phyloP scores from a whole-genome alignment of 768 basidiomycete genomes.

The Termitomyces eurrhizus region DNA sequence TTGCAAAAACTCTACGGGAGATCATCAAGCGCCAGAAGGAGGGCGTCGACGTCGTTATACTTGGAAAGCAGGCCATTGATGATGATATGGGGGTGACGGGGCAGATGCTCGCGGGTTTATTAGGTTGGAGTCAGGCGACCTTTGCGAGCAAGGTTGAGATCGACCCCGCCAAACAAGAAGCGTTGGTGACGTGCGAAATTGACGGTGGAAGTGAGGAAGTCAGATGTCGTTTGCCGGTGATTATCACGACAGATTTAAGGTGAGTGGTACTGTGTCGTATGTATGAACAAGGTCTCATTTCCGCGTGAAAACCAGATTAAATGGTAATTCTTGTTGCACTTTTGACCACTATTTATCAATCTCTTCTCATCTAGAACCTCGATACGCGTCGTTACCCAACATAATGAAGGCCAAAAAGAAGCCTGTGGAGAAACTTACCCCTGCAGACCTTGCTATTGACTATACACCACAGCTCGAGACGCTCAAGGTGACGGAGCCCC shows the following conservation, averaged over 20 bases:
- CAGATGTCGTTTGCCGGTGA: slow-evolving; percentile 70
- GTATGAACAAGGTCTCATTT: neutral
- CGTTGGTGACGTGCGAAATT: slow-evolving; percentile 80
- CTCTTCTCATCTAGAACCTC: slow-evolving; percentile 59
- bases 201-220: slow-evolving; percentile 92
- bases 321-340: slow-evolving; percentile 40
- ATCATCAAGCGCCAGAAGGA: slow-evolving; percentile 61
- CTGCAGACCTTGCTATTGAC: slow-evolving; percentile 81
- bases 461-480: slow-evolving; percentile 80
- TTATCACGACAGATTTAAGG: slow-evolving; percentile 93
- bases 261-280: slow-evolving; percentile 31
- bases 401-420: slow-evolving; percentile 99
- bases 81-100: slow-evolving; percentile 95
- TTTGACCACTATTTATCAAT: slow-evolving; percentile 2
- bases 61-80: slow-evolving; percentile 99
- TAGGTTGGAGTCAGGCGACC: slow-evolving; percentile 92
- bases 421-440: slow-evolving; percentile 77
- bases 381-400: slow-evolving; percentile 95
- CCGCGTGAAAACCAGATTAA: slow-evolving; percentile 45
- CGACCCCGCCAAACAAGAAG: slow-evolving; percentile 57
- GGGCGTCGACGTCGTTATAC: slow-evolving; percentile 78
- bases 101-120: slow-evolving; percentile 92
- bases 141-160: slow-evolving; percentile 88
- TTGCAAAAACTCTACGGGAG: slow-evolving; percentile 82
- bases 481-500: slow-evolving; percentile 85